phyloP scores from a whole-genome alignment of 139 green algal species.

The Coelastrella sp. region DNA sequence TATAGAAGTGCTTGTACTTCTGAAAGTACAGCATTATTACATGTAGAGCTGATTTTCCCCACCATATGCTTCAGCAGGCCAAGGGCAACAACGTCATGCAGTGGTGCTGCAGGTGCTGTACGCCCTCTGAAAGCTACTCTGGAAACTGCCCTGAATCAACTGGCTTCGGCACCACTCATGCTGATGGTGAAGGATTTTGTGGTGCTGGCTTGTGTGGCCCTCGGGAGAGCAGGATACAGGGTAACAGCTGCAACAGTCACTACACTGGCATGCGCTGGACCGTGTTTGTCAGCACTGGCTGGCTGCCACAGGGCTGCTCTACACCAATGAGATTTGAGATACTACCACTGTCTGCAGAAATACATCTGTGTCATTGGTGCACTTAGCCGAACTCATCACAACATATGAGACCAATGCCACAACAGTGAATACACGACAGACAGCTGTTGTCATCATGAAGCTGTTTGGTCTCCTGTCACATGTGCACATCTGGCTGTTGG shows the following conservation, averaged over 20 bases:
- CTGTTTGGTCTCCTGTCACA: neutral
- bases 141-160: conserved; percentile 59
- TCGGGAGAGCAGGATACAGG: conserved; percentile 49
- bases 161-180: conserved; percentile 44
- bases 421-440: no score
- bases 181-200: conserved; percentile 81
- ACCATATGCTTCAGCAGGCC: neutral
- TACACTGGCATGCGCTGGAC: no score
- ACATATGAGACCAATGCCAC: no score
- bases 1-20: no score
- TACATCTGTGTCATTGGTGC: no score
- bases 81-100: neutral
- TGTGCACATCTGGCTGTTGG: neutral
- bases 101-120: conserved; percentile 45
- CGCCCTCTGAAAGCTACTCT: conserved; percentile 65
- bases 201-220: conserved; percentile 76
- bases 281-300: no score
- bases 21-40: neutral
- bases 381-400: no score
- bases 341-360: no score
- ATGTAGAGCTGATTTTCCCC: neutral
- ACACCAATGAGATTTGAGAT: no score
- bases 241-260: neutral
- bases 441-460: no score
- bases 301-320: no score